Base-by-base conservation (phyloP, 805 yeast species). In the Sungouiozyma ichnusensis region DNA sequence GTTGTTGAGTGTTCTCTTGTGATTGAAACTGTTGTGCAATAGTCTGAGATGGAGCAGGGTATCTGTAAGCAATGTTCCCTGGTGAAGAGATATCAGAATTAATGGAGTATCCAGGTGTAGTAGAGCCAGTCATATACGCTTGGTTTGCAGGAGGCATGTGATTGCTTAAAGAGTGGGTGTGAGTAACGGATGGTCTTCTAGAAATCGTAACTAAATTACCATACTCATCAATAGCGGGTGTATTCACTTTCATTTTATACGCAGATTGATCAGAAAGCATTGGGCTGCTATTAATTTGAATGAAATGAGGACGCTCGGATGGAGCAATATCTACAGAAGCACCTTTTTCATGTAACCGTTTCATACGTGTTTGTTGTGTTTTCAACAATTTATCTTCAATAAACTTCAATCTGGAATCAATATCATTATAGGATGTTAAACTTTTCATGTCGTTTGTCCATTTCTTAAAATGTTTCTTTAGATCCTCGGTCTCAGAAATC, bases 371-470 rank as follows among this genome's bases (percentile, higher is more conserved):
- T 16, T 38, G 37, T 31, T 52, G 59, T 8, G 53, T 49, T 39
- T 55, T 57, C 33, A 53, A 20, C 5, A 58, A 51, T 29, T 58
- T 51, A 9, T 63, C 67, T 52, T 65, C 72, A 31, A 65, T 72
- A 54, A 60, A 68, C 39, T 62, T 63, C 46, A 76, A 73, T 58
- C 86, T 70, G 29, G 71, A 72, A 31, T 64, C 54, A 35, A 75
- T 73, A 41, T 62, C 58, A 17, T 67, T 66, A 48, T 69, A 74
- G 38, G 67, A 64, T 27, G 73, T 66, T 48, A 79, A 60, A 46
- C 76, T 79, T 24, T 64, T 61, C 36, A 80, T 58, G 53, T 78
- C 81, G 20, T 66, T 69, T 31, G 65, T 60, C 85, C 85, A 80
- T 48, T 67, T 68, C 19, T 53, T 54, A 39, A 71, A 71, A 40